Evolutionary conservation across 225 moss, liverwort and hornwort genomes (phyloP).

Genomic region (Rhytidiadelphus loreus): DNA sequence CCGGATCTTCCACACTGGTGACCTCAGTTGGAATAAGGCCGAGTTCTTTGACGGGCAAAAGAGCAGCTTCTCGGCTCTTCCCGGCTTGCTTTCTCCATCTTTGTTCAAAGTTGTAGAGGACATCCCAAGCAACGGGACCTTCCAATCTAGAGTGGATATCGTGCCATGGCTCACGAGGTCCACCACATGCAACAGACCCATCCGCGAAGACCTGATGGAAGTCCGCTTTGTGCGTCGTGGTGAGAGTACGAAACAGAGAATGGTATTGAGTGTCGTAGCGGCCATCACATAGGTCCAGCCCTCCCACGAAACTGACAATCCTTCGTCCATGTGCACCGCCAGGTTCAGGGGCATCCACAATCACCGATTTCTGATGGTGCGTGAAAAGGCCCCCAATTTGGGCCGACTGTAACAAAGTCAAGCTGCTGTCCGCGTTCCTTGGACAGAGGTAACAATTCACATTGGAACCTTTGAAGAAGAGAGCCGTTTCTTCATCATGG

Average conservation of each 20-base stretch:
- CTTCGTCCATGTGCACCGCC: slow-evolving; percentile 1
- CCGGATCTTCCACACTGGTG: slow-evolving; percentile 37
- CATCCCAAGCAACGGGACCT: slow-evolving; percentile 81
- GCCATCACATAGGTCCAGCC: slow-evolving; percentile 56
- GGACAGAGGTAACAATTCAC: slow-evolving; percentile 50
- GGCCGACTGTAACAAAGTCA: slow-evolving; percentile 29
- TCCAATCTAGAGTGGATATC: slow-evolving; percentile 79
- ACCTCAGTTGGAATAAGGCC: slow-evolving; percentile 25
- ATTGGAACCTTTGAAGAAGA: slow-evolving; percentile 17
- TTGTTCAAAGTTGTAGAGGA: slow-evolving; percentile 79
- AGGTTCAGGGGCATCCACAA: slow-evolving; percentile 31
- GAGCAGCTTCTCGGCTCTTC: background rate
- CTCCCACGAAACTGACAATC: slow-evolving; percentile 52
- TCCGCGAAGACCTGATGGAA: slow-evolving; percentile 24
- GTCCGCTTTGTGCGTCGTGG: slow-evolving; percentile 19
- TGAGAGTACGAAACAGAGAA: slow-evolving; percentile 43
- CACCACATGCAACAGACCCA: slow-evolving; percentile 32
- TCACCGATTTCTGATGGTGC: slow-evolving; percentile 52
- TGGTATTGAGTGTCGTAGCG: slow-evolving; percentile 54
- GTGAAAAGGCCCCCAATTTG: slow-evolving; percentile 44
- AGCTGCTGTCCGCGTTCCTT: slow-evolving; percentile 26
- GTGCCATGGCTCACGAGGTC: slow-evolving; percentile 97
- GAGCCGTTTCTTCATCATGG: slow-evolving; percentile 33
- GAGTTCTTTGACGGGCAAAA: slow-evolving; percentile 27
- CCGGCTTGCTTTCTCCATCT: slow-evolving; percentile 78